Base-by-base conservation (phyloP, 2,329 filamentous ascomycete genomes). In the Pyrenophora tritici-repentis region DNA sequence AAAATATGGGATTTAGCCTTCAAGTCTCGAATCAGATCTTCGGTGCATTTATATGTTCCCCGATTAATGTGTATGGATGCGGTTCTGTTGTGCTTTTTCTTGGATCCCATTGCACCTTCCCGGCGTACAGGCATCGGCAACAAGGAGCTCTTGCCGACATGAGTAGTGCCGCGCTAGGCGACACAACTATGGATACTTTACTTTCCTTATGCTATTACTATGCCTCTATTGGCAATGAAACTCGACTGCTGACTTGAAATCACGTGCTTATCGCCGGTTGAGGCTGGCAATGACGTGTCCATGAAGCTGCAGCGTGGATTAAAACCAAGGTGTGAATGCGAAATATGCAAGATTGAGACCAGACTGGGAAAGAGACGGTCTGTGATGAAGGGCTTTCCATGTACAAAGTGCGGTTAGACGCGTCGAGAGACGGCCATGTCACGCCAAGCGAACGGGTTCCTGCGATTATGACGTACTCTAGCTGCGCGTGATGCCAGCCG, bases 381-480 rank as follows among this genome's bases (percentile, higher is more conserved):
- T 24, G 22, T 24, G 22, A 24, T 16, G 33, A 35, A 35, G 13
- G 9, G 14, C 3, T 24, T 24, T 24, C 22, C 22, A 24, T 24
- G 22, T 35, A 17, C n/a, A 36, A 12, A 12, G 34, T 18, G 6
- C 10, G 18, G 34, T 17, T 17, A 26, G 26, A 14, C 36, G 18
- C 43, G 32, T 40, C 43, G 45, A 42, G 37, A 12, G 32, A 10
- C 16, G 32, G 22, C 13, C 20, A 32, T 48, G 33, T 12, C 43
- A 38, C 43, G 49, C 49, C 49, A 52, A 47, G 47, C 34, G 10
- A 17, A 17, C 44, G 39, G 49, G 49, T 42, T 48, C 44, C 44
- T 42, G 39, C 37, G 42, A 47, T 37, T 29, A 35, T 48, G 49
- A 52, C 49, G 49, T 36, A 39, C 37, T 33, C 45, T 2, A 42